Evolutionary conservation across 495 filamentous ascomycete species (phyloP), one percentile per base, ranked within the genome.

Genomic region (Penicillium roqueforti): DNA sequence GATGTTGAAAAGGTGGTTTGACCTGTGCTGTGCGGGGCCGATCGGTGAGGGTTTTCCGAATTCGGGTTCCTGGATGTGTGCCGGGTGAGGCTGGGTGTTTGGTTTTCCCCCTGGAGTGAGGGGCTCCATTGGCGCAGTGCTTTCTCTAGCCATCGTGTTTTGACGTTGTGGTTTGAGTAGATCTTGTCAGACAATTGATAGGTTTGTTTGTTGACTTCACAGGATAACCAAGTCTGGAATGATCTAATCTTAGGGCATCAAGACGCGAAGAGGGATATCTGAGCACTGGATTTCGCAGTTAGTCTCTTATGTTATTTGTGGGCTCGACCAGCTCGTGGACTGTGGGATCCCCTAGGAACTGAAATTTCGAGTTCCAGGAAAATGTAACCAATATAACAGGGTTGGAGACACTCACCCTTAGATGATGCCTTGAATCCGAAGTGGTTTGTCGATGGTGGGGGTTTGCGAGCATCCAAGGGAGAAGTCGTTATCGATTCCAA

Each of bases 21-120:
- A 68, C 28, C 65, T 71, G 13, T 68, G 59, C 13, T 75, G 70
- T 18, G 76, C 53, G 11, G 73, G 76, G 54, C 83, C 66, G 56
- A 77, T 61, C 28, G 74, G 71, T n/a, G 74, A 84, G 3, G 82
- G 69, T 56, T 80, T 80, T 25, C 83, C 83, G 57, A 86, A 86
- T 60, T 86, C 78, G 34, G 80, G 78, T 36, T 78, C 65, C 3
- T 69, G 60, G 18, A 61, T 49, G 26, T 62, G 36, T 8, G 64
- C 42, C 20, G 65, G 43, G 23, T 57, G 62, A 20, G 60, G 43
- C n/a, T 69, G 60, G 26, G 68, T 62, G 23, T 67, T 62, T 23
- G 66, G 63, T 28, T 59, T 67, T 29, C 57, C 57, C 34, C 29
- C 47, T 3, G 71, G 70, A 23, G 69, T 72, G 31, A 63, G 53